Evolutionary conservation across 1,284 basidiomycete species (phyloP).

Genomic region (Kalmanozyma brasiliensis): DNA sequence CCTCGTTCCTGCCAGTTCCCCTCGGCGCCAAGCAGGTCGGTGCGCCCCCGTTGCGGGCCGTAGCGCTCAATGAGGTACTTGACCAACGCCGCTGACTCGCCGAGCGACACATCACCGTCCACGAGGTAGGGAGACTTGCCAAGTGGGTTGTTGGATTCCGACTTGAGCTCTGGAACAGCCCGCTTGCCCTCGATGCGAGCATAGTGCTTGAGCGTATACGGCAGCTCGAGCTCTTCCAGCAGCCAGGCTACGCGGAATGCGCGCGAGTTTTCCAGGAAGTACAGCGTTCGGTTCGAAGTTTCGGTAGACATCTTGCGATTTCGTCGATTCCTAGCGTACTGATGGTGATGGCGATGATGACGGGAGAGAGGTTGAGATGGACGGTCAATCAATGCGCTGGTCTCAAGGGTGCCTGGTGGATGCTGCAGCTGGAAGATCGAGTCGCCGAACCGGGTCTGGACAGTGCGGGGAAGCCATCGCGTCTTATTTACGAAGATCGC

Average conservation of each 20-base stretch:
- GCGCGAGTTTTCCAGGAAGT: constrained; percentile 42
- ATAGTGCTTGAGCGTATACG: constrained; percentile 19
- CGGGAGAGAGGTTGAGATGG: not conserved
- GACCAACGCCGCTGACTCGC: constrained; percentile 18
- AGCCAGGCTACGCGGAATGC: constrained; percentile 34
- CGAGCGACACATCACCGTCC: constrained; percentile 10
- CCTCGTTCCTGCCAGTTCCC: constrained; percentile 21
- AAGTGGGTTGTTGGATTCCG: constrained; percentile 24
- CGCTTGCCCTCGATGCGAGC: constrained; percentile 27
- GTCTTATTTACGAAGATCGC: constrained; percentile 18
- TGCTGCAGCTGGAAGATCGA: not conserved
- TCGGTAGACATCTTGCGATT: not conserved
- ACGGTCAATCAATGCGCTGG: too few relatives aligned
- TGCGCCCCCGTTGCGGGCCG: constrained; percentile 1
- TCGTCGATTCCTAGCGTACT: not conserved
- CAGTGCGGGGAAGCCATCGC: constrained; percentile 4
- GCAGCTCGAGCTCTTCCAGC: constrained; percentile 29
- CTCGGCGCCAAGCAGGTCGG: constrained; percentile 7
- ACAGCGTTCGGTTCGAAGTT: constrained; percentile 11
- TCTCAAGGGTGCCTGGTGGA: not conserved
- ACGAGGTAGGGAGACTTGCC: constrained; percentile 35
- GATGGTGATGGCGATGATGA: not conserved
- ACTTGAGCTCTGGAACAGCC: constrained; percentile 13
- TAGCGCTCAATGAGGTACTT: constrained; percentile 36
- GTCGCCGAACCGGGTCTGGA: constrained; percentile 5